Evolutionary conservation across 495 filamentous ascomycete species (phyloP).

Genomic region (Hypoxylon fragiforme): DNA sequence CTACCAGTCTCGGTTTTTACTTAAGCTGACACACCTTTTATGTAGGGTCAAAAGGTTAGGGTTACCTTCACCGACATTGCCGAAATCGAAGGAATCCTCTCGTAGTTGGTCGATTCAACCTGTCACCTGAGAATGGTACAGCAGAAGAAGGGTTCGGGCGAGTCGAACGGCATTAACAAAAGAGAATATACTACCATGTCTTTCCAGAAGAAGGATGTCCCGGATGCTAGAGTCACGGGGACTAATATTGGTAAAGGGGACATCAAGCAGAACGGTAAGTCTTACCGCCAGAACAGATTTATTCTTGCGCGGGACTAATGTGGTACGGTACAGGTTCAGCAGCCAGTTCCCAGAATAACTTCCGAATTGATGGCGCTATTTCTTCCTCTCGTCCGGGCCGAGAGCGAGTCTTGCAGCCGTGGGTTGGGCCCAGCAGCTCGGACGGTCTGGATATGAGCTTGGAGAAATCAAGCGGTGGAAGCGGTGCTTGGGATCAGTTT

Average conservation of each 20-base stretch:
- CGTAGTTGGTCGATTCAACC: conserved; percentile 60
- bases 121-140: conserved; percentile 85
- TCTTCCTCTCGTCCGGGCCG: conserved; percentile 68
- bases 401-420: conserved; percentile 80
- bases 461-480: conserved; percentile 55
- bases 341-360: conserved; percentile 51
- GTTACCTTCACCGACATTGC: conserved; percentile 72
- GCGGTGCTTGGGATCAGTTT: conserved; percentile 86
- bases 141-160: conserved; percentile 55
- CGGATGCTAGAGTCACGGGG: conserved; percentile 65
- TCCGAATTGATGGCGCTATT: conserved; percentile 89
- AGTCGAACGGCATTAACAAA: conserved; percentile 49
- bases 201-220: conserved; percentile 77
- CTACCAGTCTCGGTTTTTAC: conserved; percentile 9
- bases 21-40: conserved; percentile 28
- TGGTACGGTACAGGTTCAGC: conserved; percentile 33
- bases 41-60: conserved; percentile 67
- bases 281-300: neutral
- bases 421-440: conserved; percentile 71
- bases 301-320: conserved; percentile 8
- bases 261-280: conserved; percentile 74
- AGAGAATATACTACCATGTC: conserved; percentile 64
- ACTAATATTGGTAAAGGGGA: conserved; percentile 45
- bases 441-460: conserved; percentile 66
- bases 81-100: conserved; percentile 73